Conservation (phyloP, 768 basidiomycete genomes). For the Panaeolus papilionaceus region DNA sequence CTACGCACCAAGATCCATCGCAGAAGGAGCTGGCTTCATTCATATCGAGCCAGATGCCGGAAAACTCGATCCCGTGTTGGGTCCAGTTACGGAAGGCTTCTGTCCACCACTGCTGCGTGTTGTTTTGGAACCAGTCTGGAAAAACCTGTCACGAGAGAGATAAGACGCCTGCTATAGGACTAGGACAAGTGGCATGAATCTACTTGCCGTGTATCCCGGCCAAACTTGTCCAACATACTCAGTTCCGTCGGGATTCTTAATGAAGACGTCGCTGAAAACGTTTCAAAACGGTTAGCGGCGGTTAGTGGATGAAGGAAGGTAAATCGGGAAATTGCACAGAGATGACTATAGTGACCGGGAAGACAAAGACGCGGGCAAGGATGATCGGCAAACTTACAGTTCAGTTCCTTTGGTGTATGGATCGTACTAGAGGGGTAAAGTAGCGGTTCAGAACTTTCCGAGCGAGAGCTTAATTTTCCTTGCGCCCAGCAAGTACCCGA, state of each 20-base stretch:
- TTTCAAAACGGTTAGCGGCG: not conserved
- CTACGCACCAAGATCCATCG: conserved; percentile 40
- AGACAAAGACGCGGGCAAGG: conserved; percentile 6
- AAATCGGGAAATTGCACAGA: conserved; percentile 21
- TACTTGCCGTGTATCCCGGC: conserved; percentile 72
- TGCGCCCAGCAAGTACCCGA: conserved; percentile 12
- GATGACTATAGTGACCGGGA: not conserved
- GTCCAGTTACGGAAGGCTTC: conserved; percentile 39
- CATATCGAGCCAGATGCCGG: conserved; percentile 43
- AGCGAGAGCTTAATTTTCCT: conserved; percentile 7
- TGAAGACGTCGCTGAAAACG: conserved; percentile 61
- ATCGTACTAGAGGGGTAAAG: conserved; percentile 54
- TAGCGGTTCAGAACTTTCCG: conserved; percentile 12
- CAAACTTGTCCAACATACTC: conserved; percentile 79
- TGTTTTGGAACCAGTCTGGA: conserved; percentile 39
- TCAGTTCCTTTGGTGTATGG: conserved; percentile 70
- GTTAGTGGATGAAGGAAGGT: conserved; percentile 1
- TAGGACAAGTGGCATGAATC: conserved; percentile 8
- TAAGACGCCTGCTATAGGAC: not conserved
- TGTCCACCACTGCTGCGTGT: conserved; percentile 40
- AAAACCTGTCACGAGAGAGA: conserved; percentile 29
- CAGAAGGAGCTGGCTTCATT: conserved; percentile 43
- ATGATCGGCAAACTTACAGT: conserved; percentile 44
- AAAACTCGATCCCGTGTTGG: conserved; percentile 35
- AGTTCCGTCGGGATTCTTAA: conserved; percentile 77